phyloP scores from a whole-genome alignment of 805 yeast genomes.

The Priceomyces melissophilus region DNA sequence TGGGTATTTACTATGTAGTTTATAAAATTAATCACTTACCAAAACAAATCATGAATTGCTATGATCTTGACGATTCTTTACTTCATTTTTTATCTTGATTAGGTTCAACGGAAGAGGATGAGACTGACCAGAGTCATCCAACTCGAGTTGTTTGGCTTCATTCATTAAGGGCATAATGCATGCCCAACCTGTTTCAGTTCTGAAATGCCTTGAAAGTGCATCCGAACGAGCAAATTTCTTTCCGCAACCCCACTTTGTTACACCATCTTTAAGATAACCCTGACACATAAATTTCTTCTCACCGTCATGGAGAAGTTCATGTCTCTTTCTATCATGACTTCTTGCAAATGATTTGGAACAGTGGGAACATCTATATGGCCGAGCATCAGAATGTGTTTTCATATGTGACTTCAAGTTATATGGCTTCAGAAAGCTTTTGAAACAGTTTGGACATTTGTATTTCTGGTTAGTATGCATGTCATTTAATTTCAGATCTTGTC shows the following conservation, averaged over 20 bases:
- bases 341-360: constrained; percentile 73
- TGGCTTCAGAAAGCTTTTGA: constrained; percentile 45
- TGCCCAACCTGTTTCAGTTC: constrained; percentile 70
- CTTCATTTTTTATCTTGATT: constrained; percentile 17
- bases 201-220: constrained; percentile 71
- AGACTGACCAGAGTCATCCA: not conserved
- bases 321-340: constrained; percentile 73
- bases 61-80: not conserved
- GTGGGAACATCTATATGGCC: constrained; percentile 62
- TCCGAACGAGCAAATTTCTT: constrained; percentile 73
- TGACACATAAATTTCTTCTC: constrained; percentile 66
- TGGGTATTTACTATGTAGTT: not conserved
- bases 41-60: no score
- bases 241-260: constrained; percentile 71
- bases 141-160: constrained; percentile 39
- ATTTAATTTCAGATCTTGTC: not conserved
- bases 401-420: constrained; percentile 50
- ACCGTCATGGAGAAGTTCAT: constrained; percentile 72
- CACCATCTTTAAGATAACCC: constrained; percentile 56
- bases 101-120: not conserved
- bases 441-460: constrained; percentile 42
- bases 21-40: no score
- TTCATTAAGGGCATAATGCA: constrained; percentile 65
- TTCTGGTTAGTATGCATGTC: constrained; percentile 8
- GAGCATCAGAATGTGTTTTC: constrained; percentile 58